phyloP scores from a whole-genome alignment of 345 rosid genomes.

The Garcia nutans region DNA sequence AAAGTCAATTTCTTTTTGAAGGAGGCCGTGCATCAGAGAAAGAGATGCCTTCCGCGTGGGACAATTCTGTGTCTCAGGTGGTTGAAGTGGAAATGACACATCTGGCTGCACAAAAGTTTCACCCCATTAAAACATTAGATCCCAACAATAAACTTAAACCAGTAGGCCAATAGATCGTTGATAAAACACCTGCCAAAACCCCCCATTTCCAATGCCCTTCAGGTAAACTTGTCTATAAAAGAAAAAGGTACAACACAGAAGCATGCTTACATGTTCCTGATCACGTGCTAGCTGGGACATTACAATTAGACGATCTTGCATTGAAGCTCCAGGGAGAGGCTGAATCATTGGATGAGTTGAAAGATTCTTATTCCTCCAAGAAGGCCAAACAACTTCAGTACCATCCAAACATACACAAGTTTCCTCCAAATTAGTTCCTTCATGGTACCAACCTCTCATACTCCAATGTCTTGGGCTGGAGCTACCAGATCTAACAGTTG shows the following conservation, averaged over 20 bases:
- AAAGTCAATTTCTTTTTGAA: conserved; percentile 77
- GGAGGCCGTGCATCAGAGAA: conserved; percentile 64
- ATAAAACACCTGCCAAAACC: not conserved
- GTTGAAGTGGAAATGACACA: conserved; percentile 78
- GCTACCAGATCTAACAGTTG: conserved; percentile 98
- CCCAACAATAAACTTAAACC: conserved; percentile 7
- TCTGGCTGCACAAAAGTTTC: conserved; percentile 72
- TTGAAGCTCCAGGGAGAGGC: conserved; percentile 78
- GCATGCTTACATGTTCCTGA: conserved; percentile 79
- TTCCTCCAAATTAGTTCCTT: conserved; percentile 69
- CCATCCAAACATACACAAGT: conserved; percentile 67
- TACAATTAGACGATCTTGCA: conserved; percentile 87
- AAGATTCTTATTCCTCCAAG: conserved; percentile 88
- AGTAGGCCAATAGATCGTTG: not conserved
- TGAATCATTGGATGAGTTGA: conserved; percentile 72
- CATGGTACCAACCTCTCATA: conserved; percentile 80
- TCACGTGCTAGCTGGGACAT: conserved; percentile 88
- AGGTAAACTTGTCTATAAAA: not conserved
- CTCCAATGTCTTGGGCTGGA: conserved; percentile 99
- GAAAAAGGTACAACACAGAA: conserved; percentile 13
- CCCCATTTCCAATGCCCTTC: not conserved
- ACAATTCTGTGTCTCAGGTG: conserved; percentile 61
- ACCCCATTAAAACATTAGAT: conserved; percentile 28
- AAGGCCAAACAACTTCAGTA: conserved; percentile 89
- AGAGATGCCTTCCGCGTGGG: conserved; percentile 54